A percentile compares a stretch with the other conserved stretches of the same genome.
phyloP scores from a whole-genome alignment of 108 stramenopile species.

The Fistulifera pelliculosa region DNA sequence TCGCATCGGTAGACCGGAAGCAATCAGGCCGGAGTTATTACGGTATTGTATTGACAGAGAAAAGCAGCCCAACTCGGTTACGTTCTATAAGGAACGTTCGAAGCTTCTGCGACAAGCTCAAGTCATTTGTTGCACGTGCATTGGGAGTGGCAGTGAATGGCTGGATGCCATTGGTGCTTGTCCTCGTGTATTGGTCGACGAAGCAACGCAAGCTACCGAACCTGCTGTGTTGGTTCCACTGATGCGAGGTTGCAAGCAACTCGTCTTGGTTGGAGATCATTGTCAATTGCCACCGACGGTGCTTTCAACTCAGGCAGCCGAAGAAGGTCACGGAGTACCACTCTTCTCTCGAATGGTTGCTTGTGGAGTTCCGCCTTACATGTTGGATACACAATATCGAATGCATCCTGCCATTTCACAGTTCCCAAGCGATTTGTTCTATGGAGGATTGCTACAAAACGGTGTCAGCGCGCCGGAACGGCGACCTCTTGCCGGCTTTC shows the following conservation, averaged over 20 bases:
- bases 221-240: conserved; percentile 87
- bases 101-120: conserved; percentile 74
- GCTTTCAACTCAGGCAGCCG: conserved; percentile 74
- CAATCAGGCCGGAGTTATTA: conserved; percentile 83
- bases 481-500: conserved; percentile 79
- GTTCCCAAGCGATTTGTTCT: conserved; percentile 87
- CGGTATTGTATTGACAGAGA: conserved; percentile 79
- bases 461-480: conserved; percentile 82
- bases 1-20: conserved; percentile 88
- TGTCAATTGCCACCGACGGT: conserved; percentile 94
- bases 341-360: conserved; percentile 87
- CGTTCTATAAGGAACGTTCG: conserved; percentile 71
- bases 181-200: conserved; percentile 89
- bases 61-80: conserved; percentile 29
- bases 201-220: conserved; percentile 91
- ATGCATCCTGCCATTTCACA: conserved; percentile 92
- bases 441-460: conserved; percentile 78
- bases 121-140: conserved; percentile 92
- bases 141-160: conserved; percentile 87
- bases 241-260: conserved; percentile 83
- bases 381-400: conserved; percentile 92
- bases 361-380: conserved; percentile 80
- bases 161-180: conserved; percentile 68
- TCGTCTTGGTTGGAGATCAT: conserved; percentile 95
- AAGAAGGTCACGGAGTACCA: conserved; percentile 82